Percentiles rank a stretch among this genome's conserved stretches.
These are phyloP conservation scores for Boletus smithii DNA, from an alignment of 1,284 basidiomycete species.

Conservation along the genomic window DNA sequence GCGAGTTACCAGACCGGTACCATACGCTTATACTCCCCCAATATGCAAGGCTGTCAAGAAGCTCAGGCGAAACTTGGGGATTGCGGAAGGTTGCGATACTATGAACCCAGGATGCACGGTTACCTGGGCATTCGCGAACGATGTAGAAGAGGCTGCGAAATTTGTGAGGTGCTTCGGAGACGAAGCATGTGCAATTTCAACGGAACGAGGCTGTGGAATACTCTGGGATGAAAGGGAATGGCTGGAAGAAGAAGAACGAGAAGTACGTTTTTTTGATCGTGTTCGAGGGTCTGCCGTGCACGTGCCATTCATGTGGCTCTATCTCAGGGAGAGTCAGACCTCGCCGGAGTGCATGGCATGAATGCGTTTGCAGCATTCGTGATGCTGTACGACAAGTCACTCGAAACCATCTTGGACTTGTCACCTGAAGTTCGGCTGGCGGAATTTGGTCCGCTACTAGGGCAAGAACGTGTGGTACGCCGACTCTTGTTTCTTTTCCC, in stretches of 20 bases:
- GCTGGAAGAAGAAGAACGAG: slow-evolving; percentile 53
- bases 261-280: slow-evolving; percentile 38
- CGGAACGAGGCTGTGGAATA: slow-evolving; percentile 34
- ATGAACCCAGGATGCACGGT: slow-evolving; percentile 43
- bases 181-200: slow-evolving; percentile 44
- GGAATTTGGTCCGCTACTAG: slow-evolving; percentile 48
- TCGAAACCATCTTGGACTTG: slow-evolving; percentile 55
- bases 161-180: slow-evolving; percentile 57
- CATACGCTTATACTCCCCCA: slow-evolving; percentile 56
- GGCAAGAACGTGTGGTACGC: slow-evolving; percentile 54
- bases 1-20: slow-evolving; percentile 15
- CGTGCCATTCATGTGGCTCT: slow-evolving; percentile 11
- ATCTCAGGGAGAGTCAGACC: slow-evolving; percentile 52
- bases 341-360: slow-evolving; percentile 55
- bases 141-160: slow-evolving; percentile 53
- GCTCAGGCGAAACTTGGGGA: slow-evolving; percentile 55
- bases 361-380: slow-evolving; percentile 63
- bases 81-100: slow-evolving; percentile 54
- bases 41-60: slow-evolving; percentile 63
- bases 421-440: slow-evolving; percentile 45
- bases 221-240: slow-evolving; percentile 61
- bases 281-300: slow-evolving; percentile 8
- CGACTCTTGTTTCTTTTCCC: background rate
- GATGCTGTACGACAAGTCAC: slow-evolving; percentile 52
- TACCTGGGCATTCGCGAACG: slow-evolving; percentile 57